Evolutionary conservation across 2,329 filamentous ascomycete species (phyloP).

Genomic region (Harringtonia lauricola): DNA sequence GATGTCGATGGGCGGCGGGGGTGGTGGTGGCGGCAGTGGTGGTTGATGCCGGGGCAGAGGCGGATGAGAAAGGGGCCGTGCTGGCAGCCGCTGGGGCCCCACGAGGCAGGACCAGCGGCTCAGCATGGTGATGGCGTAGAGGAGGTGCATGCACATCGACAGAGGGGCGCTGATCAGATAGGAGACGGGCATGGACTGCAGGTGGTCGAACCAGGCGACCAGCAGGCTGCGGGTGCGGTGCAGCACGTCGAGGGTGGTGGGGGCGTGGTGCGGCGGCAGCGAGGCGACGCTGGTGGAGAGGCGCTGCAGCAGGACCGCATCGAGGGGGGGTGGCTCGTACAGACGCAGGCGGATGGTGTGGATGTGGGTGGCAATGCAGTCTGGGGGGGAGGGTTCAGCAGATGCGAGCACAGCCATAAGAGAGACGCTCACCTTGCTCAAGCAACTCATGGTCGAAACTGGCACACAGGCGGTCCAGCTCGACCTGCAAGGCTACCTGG

Average conservation of each 20-base stretch:
- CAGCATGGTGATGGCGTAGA: constrained; percentile 39
- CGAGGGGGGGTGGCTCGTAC: constrained; percentile 34
- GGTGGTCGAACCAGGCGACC: constrained; percentile 36
- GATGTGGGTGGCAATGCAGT: constrained; percentile 27
- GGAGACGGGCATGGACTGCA: constrained; percentile 30
- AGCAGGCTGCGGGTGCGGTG: constrained; percentile 36
- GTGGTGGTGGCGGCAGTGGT: background rate
- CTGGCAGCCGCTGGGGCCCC: constrained; percentile 11
- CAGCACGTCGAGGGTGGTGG: constrained; percentile 30
- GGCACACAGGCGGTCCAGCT: constrained; percentile 29
- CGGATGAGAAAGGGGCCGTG: background rate
- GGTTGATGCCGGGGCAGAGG: background rate
- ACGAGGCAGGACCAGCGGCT: constrained; percentile 38
- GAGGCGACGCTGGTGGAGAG: constrained; percentile 22
- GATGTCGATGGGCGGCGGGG: background rate
- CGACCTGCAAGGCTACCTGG: constrained; percentile 31
- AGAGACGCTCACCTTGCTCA: constrained; percentile 24
- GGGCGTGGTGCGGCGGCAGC: constrained; percentile 18
- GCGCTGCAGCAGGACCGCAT: constrained; percentile 28
- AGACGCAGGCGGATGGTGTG: constrained; percentile 30
- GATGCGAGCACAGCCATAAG: background rate
- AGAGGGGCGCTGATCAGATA: constrained; percentile 36
- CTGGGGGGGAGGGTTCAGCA: constrained; percentile 15
- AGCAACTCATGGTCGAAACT: constrained; percentile 23
- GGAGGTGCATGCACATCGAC: constrained; percentile 30